These are phyloP conservation scores for Saitozyma sp. DNA, from an alignment of 768 basidiomycete genomes.

Conservation along the genomic window DNA sequence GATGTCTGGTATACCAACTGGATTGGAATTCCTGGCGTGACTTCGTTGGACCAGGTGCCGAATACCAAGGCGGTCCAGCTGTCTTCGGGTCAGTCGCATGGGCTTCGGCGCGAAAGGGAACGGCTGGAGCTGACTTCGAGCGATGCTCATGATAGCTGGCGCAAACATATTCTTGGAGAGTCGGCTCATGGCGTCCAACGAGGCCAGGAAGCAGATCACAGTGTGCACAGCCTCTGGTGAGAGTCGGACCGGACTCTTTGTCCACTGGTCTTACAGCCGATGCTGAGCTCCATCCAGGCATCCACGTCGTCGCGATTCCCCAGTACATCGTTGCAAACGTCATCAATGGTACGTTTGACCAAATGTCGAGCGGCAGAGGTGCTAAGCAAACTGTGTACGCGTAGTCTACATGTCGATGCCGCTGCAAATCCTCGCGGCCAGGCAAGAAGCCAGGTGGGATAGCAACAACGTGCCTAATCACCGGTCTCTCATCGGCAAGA, in stretches of 20 bases:
- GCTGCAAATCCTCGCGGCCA: conserved; percentile 4
- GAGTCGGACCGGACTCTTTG: not conserved
- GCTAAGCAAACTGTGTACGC: not conserved
- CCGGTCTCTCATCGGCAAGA: conserved; percentile 36
- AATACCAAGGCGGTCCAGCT: conserved; percentile 33
- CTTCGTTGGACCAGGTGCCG: conserved; percentile 20
- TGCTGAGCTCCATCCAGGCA: conserved; percentile 23
- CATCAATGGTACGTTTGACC: conserved; percentile 22
- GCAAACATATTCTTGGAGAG: conserved; percentile 21
- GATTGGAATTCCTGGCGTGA: conserved; percentile 22
- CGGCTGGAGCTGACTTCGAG: conserved; percentile 8
- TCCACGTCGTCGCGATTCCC: conserved; percentile 43
- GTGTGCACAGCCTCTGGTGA: conserved; percentile 27
- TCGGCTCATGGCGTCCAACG: conserved; percentile 12
- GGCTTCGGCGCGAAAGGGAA: conserved; percentile 1
- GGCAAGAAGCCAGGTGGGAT: not conserved
- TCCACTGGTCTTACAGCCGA: not conserved
- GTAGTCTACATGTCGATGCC: conserved; percentile 25
- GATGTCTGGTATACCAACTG: conserved; percentile 31
- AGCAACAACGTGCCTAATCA: not conserved
- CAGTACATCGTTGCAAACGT: conserved; percentile 29
- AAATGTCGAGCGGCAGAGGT: not conserved
- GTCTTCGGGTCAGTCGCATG: conserved; percentile 20
- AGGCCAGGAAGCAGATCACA: conserved; percentile 22
- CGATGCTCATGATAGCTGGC: conserved; percentile 17